Conservation (phyloP, 306 rosid species). For the Vigna radiata region DNA sequence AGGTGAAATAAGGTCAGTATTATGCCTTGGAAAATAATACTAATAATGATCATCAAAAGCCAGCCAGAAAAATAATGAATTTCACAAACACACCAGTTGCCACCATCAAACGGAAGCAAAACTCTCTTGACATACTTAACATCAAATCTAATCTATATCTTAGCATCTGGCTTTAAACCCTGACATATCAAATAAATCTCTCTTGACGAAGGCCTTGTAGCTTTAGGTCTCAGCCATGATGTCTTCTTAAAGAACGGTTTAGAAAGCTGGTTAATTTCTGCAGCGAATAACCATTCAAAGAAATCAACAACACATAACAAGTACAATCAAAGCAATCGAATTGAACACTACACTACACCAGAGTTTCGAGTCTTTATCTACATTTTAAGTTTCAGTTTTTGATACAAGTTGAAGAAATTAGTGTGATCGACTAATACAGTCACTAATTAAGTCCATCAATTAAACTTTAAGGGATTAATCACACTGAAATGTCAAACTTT, state of each 20-base stretch:
- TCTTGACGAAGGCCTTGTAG: conserved; percentile 88
- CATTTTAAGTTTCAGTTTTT: too few relatives aligned
- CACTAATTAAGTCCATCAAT: too few relatives aligned
- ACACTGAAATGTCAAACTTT: not conserved
- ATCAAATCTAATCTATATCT: conserved; percentile 42
- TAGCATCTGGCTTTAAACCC: conserved; percentile 57
- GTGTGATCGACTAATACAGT: not conserved
- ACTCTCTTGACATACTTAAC: conserved; percentile 36
- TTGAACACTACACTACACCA: not conserved
- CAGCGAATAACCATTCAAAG: conserved; percentile 34
- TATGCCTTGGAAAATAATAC: not conserved
- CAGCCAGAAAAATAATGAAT: not conserved
- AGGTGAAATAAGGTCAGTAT: too few relatives aligned
- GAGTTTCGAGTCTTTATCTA: too few relatives aligned
- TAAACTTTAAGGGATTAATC: not conserved
- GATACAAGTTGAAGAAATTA: too few relatives aligned
- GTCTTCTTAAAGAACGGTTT: conserved; percentile 82
- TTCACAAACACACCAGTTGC: not conserved
- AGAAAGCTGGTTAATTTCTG: conserved; percentile 74
- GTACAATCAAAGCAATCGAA: not conserved
- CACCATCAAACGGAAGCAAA: not conserved
- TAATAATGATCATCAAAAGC: not conserved
- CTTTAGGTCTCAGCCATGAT: conserved; percentile 92
- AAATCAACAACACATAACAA: not conserved
- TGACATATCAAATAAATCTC: conserved; percentile 94